phyloP scores from a whole-genome alignment of 139 green algal genomes.

The Closterium sp. region DNA sequence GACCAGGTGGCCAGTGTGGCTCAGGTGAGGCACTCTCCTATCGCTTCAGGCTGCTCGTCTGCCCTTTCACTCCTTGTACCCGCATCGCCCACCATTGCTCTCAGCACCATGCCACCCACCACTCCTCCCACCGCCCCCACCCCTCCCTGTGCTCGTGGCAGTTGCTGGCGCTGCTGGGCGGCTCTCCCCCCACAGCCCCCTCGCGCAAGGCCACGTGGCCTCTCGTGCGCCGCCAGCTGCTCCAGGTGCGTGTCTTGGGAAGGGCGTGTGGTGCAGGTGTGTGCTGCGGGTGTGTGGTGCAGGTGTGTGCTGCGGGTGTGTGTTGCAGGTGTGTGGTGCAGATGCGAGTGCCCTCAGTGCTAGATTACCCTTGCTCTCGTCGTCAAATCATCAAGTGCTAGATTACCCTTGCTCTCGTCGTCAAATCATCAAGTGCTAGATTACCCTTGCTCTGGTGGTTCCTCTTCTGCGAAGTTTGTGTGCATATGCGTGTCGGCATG shows the following conservation, averaged over 20 bases:
- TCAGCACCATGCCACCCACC: background rate
- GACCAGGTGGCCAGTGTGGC: background rate
- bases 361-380: too few species aligned
- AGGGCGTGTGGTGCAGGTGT: background rate
- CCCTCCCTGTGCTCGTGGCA: background rate
- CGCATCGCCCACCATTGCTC: background rate
- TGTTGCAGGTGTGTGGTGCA: too few species aligned
- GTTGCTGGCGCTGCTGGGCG: conserved; percentile 5
- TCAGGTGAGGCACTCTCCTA: conserved; percentile 1
- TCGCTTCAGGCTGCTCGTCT: conserved; percentile 1
- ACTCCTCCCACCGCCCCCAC: background rate
- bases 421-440: too few species aligned
- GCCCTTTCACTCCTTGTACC: background rate
- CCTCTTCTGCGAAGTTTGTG: too few species aligned
- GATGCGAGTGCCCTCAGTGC: too few species aligned
- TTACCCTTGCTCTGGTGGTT: too few species aligned
- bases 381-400: too few species aligned
- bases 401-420: too few species aligned
- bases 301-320: too few species aligned
- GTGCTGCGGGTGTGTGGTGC: background rate
- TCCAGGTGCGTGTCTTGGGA: background rate
- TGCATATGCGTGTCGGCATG: background rate
- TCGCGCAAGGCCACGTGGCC: background rate
- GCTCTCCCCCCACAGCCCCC: background rate
- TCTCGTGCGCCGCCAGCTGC: conserved; percentile 20